Percentiles rank a stretch among this genome's conserved stretches.
These are phyloP conservation scores for Gamarada debralockiae DNA, from an alignment of 495 filamentous ascomycete species.

Conservation along the genomic window DNA sequence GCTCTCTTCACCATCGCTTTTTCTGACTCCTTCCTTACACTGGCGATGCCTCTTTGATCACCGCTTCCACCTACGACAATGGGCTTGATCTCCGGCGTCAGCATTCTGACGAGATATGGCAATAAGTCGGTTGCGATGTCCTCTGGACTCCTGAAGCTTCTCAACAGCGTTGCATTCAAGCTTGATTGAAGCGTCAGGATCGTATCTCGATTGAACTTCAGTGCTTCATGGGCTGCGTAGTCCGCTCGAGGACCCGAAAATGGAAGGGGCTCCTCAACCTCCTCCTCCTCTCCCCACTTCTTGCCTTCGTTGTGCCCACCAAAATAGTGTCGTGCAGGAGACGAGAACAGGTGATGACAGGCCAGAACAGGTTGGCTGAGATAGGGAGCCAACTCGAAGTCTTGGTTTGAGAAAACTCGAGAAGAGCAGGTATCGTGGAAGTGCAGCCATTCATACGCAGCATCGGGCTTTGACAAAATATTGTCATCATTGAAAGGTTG, in stretches of 20 bases:
- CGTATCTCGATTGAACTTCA: slow-evolving; percentile 57
- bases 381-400: slow-evolving; percentile 86
- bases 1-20: slow-evolving; percentile 74
- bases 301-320: slow-evolving; percentile 31
- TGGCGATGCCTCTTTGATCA: slow-evolving; percentile 63
- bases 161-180: slow-evolving; percentile 58
- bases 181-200: slow-evolving; percentile 48
- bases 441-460: slow-evolving; percentile 89
- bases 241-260: slow-evolving; percentile 80
- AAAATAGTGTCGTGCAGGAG: slow-evolving; percentile 35
- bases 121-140: slow-evolving; percentile 76
- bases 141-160: slow-evolving; percentile 73
- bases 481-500: slow-evolving; percentile 91
- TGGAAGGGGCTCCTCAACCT: slow-evolving; percentile 54
- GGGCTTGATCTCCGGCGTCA: slow-evolving; percentile 87
- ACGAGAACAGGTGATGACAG: slow-evolving; percentile 89
- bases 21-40: slow-evolving; percentile 80
- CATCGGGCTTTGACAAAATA: slow-evolving; percentile 79
- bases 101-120: slow-evolving; percentile 75
- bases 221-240: slow-evolving; percentile 70
- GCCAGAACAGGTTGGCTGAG: slow-evolving; percentile 80
- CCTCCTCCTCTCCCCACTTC: slow-evolving; percentile 47
- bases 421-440: slow-evolving; percentile 84
- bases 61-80: slow-evolving; percentile 78
- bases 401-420: slow-evolving; percentile 68